A percentile compares a stretch with the other conserved stretches of the same genome.
Evolutionary conservation across 2,329 filamentous ascomycete species (phyloP).

Genomic region (Cercospora sojina): DNA sequence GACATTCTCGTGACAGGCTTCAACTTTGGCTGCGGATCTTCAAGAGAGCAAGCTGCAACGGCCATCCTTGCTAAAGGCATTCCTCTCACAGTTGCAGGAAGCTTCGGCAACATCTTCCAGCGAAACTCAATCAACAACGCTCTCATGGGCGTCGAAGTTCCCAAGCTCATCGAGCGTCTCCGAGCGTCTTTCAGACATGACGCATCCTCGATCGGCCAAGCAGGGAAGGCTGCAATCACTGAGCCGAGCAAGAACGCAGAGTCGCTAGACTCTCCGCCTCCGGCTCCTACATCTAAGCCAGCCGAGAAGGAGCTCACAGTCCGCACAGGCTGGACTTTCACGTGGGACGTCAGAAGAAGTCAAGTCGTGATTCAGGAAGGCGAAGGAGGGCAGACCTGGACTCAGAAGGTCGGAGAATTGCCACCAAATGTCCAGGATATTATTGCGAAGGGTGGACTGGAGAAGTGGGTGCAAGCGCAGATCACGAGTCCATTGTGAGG

Average conservation of each 20-base stretch:
- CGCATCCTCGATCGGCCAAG: slow-evolving; percentile 20
- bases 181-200: slow-evolving; percentile 56
- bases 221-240: slow-evolving; percentile 43
- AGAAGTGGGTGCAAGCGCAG: slow-evolving; percentile 77
- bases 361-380: slow-evolving; percentile 71
- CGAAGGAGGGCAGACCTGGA: slow-evolving; percentile 66
- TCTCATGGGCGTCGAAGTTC: slow-evolving; percentile 69
- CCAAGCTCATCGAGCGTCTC: slow-evolving; percentile 64
- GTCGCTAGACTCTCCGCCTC: slow-evolving; percentile 52
- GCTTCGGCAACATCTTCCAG: slow-evolving; percentile 80
- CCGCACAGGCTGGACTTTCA: slow-evolving; percentile 78
- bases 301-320: slow-evolving; percentile 61
- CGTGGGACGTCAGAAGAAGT: slow-evolving; percentile 75
- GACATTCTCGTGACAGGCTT: slow-evolving; percentile 84
- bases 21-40: slow-evolving; percentile 84
- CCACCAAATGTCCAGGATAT: slow-evolving; percentile 83
- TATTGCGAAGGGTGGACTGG: slow-evolving; percentile 72
- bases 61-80: slow-evolving; percentile 79
- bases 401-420: slow-evolving; percentile 76
- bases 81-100: slow-evolving; percentile 74
- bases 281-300: slow-evolving; percentile 37
- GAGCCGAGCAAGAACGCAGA: slow-evolving; percentile 55
- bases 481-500: slow-evolving; percentile 46
- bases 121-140: slow-evolving; percentile 80
- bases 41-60: slow-evolving; percentile 84